Evolutionary conservation across 441 rosid species (phyloP).

Genomic region (Monsonia emarginata): DNA sequence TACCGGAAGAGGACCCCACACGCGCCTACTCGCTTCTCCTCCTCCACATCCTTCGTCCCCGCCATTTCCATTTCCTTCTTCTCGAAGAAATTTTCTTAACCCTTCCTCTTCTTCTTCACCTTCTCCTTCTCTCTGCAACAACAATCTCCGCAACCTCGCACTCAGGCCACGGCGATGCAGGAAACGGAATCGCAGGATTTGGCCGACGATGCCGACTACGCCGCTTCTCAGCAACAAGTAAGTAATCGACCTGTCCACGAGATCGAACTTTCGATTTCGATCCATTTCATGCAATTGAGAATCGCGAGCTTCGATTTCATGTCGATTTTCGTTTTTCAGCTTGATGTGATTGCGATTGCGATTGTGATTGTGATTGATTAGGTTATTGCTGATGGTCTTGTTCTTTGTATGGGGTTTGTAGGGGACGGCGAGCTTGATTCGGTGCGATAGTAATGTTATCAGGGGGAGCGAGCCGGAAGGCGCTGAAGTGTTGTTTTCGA

Average conservation of each 20-base stretch:
- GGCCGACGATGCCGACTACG: constrained; percentile 96
- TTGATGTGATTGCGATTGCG: constrained; percentile 1
- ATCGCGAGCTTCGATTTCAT: background rate
- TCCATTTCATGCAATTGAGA: background rate
- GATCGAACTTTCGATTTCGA: background rate
- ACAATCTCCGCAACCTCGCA: background rate
- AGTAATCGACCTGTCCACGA: constrained; percentile 1
- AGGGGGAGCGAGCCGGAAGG: constrained; percentile 43
- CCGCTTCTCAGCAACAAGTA: constrained; percentile 78
- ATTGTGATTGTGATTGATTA: background rate
- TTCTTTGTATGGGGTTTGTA: constrained; percentile 19
- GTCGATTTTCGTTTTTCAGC: background rate
- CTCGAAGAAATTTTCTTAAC: background rate
- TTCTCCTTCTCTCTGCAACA: constrained; percentile 2
- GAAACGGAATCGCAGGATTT: constrained; percentile 75
- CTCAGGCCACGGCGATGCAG: constrained; percentile 31
- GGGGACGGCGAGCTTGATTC: constrained; percentile 67
- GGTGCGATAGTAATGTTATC: constrained; percentile 46
- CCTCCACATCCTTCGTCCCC: background rate
- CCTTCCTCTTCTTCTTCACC: background rate
- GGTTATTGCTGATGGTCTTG: background rate
- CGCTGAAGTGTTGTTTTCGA: constrained; percentile 63
- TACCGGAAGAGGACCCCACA: background rate
- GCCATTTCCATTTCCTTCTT: background rate
- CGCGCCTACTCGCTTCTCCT: background rate